phyloP scores from a whole-genome alignment of 2,329 filamentous ascomycete genomes.

The Thelonectria blattea region DNA sequence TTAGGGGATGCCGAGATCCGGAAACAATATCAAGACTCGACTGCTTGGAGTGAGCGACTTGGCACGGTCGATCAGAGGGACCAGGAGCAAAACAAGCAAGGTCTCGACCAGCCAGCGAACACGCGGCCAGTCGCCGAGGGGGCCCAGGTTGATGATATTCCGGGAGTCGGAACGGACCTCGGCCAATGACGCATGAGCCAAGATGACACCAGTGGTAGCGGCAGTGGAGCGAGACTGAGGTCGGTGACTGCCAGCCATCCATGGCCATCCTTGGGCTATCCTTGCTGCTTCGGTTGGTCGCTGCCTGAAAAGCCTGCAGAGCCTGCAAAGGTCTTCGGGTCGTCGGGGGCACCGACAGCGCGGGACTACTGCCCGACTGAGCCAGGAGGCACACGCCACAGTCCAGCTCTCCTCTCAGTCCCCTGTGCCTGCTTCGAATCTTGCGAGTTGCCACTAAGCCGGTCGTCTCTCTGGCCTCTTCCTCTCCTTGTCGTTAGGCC shows the following conservation, averaged over 20 bases:
- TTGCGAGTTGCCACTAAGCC: not conserved
- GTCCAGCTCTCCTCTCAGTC: not conserved
- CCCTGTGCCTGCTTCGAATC: not conserved
- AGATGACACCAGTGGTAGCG: slow-evolving; percentile 8
- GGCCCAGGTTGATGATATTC: slow-evolving; percentile 31
- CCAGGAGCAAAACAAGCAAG: not conserved
- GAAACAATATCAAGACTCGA: not conserved
- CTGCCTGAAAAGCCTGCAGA: slow-evolving; percentile 4
- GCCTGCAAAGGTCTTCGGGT: slow-evolving; percentile 27
- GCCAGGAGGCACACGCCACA: not conserved
- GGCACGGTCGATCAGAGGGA: not conserved
- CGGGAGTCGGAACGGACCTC: slow-evolving; percentile 38
- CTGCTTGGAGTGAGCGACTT: not conserved
- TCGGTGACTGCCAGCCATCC: not conserved
- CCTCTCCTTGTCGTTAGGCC: not conserved
- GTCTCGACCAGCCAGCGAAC: not conserved
- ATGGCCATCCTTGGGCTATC: not conserved
- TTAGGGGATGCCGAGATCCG: slow-evolving; percentile 21
- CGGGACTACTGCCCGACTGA: slow-evolving; percentile 2
- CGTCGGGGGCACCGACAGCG: slow-evolving; percentile 31
- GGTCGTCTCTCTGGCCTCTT: not conserved
- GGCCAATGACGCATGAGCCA: slow-evolving; percentile 32
- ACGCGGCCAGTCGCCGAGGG: not conserved
- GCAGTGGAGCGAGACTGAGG: not conserved
- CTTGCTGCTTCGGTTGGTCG: slow-evolving; percentile 34